Percentiles rank a stretch among this genome's conserved stretches.
Evolutionary conservation across 1,284 basidiomycete genomes (phyloP).

Genomic region (Apiotrichum domesticum): DNA sequence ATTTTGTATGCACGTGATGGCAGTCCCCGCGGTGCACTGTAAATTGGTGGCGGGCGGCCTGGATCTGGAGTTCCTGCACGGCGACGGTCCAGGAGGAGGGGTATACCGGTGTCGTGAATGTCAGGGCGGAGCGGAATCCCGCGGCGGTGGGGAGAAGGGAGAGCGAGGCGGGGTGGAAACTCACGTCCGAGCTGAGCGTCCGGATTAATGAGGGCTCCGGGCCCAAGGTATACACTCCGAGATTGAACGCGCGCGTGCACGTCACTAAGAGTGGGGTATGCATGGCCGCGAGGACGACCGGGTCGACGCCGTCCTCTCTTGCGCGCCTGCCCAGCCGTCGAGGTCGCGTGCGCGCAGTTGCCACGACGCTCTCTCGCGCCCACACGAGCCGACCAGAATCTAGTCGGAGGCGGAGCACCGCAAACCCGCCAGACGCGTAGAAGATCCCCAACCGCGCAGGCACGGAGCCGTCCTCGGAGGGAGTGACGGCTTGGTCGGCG

Average conservation of each 20-base stretch:
- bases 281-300: constrained; percentile 35
- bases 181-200: constrained; percentile 41
- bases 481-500: constrained; percentile 33
- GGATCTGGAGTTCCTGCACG: constrained; percentile 40
- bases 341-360: background rate
- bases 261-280: constrained; percentile 36
- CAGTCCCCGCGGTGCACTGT: constrained; percentile 29
- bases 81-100: constrained; percentile 45
- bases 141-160: constrained; percentile 27
- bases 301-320: constrained; percentile 20
- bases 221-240: constrained; percentile 32
- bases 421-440: constrained; percentile 45
- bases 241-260: constrained; percentile 36
- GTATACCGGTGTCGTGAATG: constrained; percentile 44
- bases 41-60: too few species aligned
- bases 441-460: constrained; percentile 40
- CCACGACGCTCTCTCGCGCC: constrained; percentile 29
- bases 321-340: background rate
- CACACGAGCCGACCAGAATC: constrained; percentile 11
- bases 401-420: constrained; percentile 26
- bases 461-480: constrained; percentile 3
- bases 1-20: constrained; percentile 26
- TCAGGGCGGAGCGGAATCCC: constrained; percentile 34
- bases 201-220: constrained; percentile 20
- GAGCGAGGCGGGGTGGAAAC: constrained; percentile 43